Base-by-base conservation (phyloP, 768 basidiomycete genomes). In the Tulasnella sp. region DNA sequence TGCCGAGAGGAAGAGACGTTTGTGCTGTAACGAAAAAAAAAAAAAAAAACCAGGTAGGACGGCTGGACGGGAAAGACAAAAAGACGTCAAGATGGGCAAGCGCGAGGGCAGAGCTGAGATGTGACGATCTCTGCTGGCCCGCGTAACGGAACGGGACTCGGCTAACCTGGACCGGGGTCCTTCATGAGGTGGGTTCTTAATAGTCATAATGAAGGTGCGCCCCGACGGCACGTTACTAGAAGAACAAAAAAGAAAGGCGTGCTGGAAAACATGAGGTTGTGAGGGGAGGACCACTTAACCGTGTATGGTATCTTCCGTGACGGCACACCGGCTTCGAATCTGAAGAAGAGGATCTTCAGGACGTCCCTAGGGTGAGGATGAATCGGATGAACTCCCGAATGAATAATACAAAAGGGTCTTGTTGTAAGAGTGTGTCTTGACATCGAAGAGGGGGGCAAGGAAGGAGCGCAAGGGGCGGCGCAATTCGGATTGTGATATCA, bases 401-500 rank as follows among this genome's bases (percentile, higher is more conserved):
- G 61, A 51, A 48, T 48, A 23, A 5, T 18, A n/a, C 3, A 32
- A 9, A 67, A 29, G n/a, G 26, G 61, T 67, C n/a, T n/a, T n/a
- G n/a, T 67, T 67, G 29, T 2, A 2, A 2, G 32, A 32, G 61
- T 26, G n/a, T 67, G n/a, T 67, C 61, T 67, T 67, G 61, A 67
- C 61, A 67, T 32, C n/a, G 55, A 23, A 57, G 55, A 6, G 26
- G 1, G 7, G 4, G 61, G n/a, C n/a, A n/a, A n/a, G n/a, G n/a
- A n/a, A n/a, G n/a, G n/a, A 32, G 20, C 5, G 48, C 48, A 51
- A 67, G 61, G 61, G 61, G 23, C 23, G 55, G n/a, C 26, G 23
- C 48, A 51, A 51, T 67, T 67, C 7, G n/a, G 61, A 67, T 32
- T 67, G 61, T 67, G 61, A 67, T 67, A 32, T 67, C 61, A 67